Percentiles rank a stretch among this genome's conserved stretches.
phyloP scores from a whole-genome alignment of 2,329 filamentous ascomycete species.

The Neonectria sp. region DNA sequence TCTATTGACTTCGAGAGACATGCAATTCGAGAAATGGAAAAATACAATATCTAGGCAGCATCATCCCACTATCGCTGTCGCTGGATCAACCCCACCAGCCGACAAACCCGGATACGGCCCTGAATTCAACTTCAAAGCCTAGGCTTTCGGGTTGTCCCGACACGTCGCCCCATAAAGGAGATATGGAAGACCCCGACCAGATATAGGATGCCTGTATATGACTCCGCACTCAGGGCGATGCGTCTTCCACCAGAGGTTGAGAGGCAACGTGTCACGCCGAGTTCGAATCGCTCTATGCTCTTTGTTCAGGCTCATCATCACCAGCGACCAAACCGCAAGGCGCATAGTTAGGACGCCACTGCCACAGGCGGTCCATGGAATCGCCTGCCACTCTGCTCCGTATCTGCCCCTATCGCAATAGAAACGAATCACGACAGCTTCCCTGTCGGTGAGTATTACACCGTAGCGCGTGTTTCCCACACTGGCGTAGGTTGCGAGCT shows the following conservation, averaged over 20 bases:
- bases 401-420: neutral
- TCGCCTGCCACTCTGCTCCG: constrained; percentile 6
- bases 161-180: neutral
- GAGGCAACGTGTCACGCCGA: neutral
- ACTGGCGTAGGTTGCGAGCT: neutral
- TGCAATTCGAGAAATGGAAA: too few species aligned
- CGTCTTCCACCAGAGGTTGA: constrained; percentile 1
- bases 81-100: too few species aligned
- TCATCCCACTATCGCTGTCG: too few species aligned
- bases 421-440: constrained; percentile 12
- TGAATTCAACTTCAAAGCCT: neutral
- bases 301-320: constrained; percentile 18
- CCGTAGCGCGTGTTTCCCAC: neutral
- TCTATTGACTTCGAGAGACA: too few species aligned
- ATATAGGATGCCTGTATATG: constrained; percentile 3
- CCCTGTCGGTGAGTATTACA: neutral
- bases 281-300: neutral
- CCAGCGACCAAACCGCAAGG: constrained; percentile 15
- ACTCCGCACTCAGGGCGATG: too few species aligned
- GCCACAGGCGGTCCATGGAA: constrained; percentile 8
- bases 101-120: neutral
- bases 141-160: neutral
- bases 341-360: neutral
- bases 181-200: neutral
- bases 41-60: too few species aligned